These are phyloP conservation scores for Laetiporus sulphureus DNA, from an alignment of 1,284 basidiomycete genomes.

Conservation along the genomic window DNA sequence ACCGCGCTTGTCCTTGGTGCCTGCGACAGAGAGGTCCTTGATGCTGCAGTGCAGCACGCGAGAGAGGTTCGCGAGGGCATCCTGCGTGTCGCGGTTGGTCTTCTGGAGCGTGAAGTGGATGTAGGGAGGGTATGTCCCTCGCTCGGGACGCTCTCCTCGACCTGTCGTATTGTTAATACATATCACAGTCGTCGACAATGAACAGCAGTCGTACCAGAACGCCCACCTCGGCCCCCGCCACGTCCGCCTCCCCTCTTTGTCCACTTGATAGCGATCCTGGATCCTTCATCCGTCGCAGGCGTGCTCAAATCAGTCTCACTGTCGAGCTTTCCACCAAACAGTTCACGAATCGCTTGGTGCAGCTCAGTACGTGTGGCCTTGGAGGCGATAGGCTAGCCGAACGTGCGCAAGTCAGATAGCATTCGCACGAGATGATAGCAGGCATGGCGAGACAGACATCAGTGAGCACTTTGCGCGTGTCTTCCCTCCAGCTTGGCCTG, in stretches of 20 bases:
- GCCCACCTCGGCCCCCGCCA: conserved; percentile 36
- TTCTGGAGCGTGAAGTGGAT: conserved; percentile 98
- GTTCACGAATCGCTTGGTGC: conserved; percentile 75
- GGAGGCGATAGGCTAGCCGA: conserved; percentile 65
- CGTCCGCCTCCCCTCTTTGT: conserved; percentile 39
- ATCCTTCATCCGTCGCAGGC: conserved; percentile 51
- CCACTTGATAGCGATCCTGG: conserved; percentile 73
- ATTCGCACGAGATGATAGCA: conserved; percentile 10
- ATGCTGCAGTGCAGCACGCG: conserved; percentile 69
- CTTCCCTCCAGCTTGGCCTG: conserved; percentile 41
- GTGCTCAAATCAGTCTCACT: conserved; percentile 65
- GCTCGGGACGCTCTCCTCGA: conserved; percentile 36
- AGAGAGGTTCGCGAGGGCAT: conserved; percentile 78
- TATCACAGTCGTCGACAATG: background rate
- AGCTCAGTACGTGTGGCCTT: conserved; percentile 80
- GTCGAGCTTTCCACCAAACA: conserved; percentile 81
- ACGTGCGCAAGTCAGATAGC: conserved; percentile 14
- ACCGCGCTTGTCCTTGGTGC: conserved; percentile 98
- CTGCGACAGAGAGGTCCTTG: conserved; percentile 85
- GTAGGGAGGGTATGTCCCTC: conserved; percentile 77
- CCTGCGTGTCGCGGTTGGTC: conserved; percentile 96
- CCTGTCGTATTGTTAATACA: conserved; percentile 14
- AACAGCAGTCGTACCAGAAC: conserved; percentile 26
- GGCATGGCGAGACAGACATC: conserved; percentile 47
- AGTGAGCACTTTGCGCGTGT: conserved; percentile 70